Conservation (phyloP, 1,284 basidiomycete species). For the Apiotrichum gamsii region DNA sequence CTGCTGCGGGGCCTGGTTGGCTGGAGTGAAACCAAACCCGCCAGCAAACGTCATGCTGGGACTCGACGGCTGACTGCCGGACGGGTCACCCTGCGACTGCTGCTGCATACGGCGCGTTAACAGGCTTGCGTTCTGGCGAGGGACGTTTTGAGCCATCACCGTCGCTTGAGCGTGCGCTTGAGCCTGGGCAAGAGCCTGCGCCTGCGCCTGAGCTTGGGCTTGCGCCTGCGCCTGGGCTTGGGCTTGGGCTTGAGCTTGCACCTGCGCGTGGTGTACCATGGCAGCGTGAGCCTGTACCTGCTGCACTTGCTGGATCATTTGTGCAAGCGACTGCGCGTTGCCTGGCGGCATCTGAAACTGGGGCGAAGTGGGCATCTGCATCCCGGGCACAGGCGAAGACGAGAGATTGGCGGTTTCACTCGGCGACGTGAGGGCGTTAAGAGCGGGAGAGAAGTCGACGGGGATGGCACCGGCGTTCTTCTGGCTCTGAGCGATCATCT, state of each 20-base stretch:
- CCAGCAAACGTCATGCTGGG: neutral
- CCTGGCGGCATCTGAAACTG: neutral
- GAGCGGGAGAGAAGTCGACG: conserved; percentile 11
- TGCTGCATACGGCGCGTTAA: conserved; percentile 34
- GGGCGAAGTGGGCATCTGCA: neutral
- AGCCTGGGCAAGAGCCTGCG: neutral
- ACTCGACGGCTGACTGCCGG: neutral
- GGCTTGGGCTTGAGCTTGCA: neutral
- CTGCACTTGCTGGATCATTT: conserved; percentile 10
- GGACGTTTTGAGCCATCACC: neutral
- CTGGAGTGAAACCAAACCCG: neutral
- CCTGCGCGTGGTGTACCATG: neutral
- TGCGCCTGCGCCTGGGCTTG: conserved; percentile 2
- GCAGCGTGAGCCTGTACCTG: conserved; percentile 1
- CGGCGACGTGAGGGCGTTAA: neutral
- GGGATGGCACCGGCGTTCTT: conserved; percentile 6
- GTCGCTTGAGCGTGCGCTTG: conserved; percentile 2
- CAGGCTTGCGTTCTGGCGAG: conserved; percentile 18
- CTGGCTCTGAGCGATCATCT: conserved; percentile 8
- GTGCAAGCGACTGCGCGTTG: conserved; percentile 3
- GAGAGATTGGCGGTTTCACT: neutral
- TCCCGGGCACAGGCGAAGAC: too few species aligned
- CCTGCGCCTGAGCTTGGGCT: conserved; percentile 3
- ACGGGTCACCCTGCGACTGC: conserved; percentile 3
- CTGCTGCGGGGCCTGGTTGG: too few species aligned